phyloP scores from a whole-genome alignment of 176 grass and related monocot genomes.

The Zoysia pacifica region DNA sequence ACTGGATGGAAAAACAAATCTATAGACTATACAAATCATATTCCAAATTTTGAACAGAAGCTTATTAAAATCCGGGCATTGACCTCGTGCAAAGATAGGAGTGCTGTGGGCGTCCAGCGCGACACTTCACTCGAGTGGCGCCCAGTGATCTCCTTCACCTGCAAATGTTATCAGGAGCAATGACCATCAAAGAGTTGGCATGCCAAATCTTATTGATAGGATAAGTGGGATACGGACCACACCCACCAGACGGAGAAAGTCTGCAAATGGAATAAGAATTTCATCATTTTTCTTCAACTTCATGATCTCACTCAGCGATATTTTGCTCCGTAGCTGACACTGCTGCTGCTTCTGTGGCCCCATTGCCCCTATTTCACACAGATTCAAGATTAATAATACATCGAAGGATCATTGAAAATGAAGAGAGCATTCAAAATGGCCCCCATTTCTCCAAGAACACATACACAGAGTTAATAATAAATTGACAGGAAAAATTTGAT shows the following conservation, averaged over 20 bases:
- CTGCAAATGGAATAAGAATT: slow-evolving; percentile 45
- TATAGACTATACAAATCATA: not conserved
- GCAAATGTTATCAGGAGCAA: slow-evolving; percentile 31
- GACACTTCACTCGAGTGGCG: slow-evolving; percentile 26
- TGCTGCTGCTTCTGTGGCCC: not conserved
- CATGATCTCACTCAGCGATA: slow-evolving; percentile 57
- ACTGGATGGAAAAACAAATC: not conserved
- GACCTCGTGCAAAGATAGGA: slow-evolving; percentile 51
- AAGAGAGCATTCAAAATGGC: not conserved
- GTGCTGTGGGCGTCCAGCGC: slow-evolving; percentile 47
- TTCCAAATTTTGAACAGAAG: not conserved
- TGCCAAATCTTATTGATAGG: not conserved
- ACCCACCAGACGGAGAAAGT: slow-evolving; percentile 61
- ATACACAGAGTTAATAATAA: not conserved
- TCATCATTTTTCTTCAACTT: slow-evolving; percentile 44
- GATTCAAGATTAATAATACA: not conserved
- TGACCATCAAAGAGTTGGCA: not conserved
- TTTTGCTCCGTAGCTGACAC: slow-evolving; percentile 26
- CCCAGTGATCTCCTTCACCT: slow-evolving; percentile 60
- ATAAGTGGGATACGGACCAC: not conserved
- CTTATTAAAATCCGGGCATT: not conserved
- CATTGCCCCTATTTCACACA: slow-evolving; percentile 4
- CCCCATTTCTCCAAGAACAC: slow-evolving; percentile 18
- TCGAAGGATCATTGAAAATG: not conserved
- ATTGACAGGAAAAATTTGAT: not conserved